Evolutionary conservation across 495 filamentous ascomycete genomes (phyloP), one percentile per base, ranked within the genome.

Genomic region (Aspergillus carlsbadensis): DNA sequence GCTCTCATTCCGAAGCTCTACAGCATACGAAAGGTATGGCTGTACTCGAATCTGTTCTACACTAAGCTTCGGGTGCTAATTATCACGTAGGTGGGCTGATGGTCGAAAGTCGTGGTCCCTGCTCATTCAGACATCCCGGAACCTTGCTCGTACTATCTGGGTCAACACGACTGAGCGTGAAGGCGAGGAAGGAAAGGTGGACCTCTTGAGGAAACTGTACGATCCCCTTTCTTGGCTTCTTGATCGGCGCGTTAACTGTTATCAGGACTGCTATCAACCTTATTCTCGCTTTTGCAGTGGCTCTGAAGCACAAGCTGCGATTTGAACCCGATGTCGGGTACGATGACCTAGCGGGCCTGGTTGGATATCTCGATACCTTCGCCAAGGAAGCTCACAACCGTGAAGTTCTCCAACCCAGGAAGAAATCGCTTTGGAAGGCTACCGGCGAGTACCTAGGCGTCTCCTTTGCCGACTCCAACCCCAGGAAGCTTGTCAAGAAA

Each of bases 291-390:
- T 96, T 88, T 65, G 79, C 87, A 29, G 78, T 89, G 7, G 70
- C 90, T 0, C 77, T 93, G 47, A 95, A 93, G 66, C 91, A 93
- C 74, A 87, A 84, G 65, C 82, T 96, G n/a, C 89, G 91, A 21
- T 92, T 92, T 65, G 90, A 96, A 64, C 89, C 90, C 0, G 91
- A 89, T 68, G 83, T 87, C 18, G 84, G 86, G 52, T 93, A 95
- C 63, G 79, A 51, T 76, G 82, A 70, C 83, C 75, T 61, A 79
- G 84, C 55, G 80, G 86, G 58, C 53, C 65, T 74, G 15, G 60
- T 61, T 29, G 66, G 67, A 49, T 65, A 73, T 61, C 63, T 73
- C 31, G 68, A 77, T 24, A 78, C 76, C 0, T 92, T 89, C 43
- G 90, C 91, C 36, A 84, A 80, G 58, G 73, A 78, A 1, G 91